phyloP scores from a whole-genome alignment of 2,329 filamentous ascomycete species.

The Dryadomyces quercivorus region DNA sequence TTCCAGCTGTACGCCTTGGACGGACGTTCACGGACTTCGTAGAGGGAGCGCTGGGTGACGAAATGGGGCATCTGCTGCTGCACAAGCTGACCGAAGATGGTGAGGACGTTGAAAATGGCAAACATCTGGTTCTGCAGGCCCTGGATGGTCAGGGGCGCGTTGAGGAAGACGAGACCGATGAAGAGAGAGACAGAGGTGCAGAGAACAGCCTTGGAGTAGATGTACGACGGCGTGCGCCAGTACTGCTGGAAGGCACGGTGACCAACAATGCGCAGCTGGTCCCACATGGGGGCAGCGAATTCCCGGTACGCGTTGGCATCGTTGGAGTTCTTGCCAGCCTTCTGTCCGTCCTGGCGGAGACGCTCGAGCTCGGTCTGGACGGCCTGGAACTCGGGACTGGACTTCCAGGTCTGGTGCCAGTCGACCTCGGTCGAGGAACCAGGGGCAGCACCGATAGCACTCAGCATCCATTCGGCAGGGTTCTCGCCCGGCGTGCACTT shows the following conservation, averaged over 20 bases:
- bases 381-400: conserved; percentile 39
- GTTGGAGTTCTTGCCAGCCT: not conserved
- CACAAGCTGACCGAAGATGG: conserved; percentile 65
- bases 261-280: conserved; percentile 49
- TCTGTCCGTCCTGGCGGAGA: conserved; percentile 19
- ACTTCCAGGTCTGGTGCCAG: conserved; percentile 51
- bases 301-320: conserved; percentile 32
- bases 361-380: conserved; percentile 46
- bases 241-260: conserved; percentile 60
- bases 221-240: conserved; percentile 81
- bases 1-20: conserved; percentile 78
- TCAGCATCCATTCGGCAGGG: conserved; percentile 1
- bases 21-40: conserved; percentile 73
- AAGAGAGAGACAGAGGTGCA: conserved; percentile 44
- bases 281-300: conserved; percentile 56
- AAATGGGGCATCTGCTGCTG: conserved; percentile 80
- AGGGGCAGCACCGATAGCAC: conserved; percentile 20
- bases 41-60: conserved; percentile 65
- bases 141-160: not conserved
- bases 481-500: not conserved
- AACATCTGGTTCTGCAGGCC: conserved; percentile 65
- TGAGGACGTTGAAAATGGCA: conserved; percentile 70
- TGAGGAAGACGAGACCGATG: not conserved
- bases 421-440: conserved; percentile 50
- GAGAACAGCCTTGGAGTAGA: conserved; percentile 67